phyloP scores from a whole-genome alignment of 2,329 filamentous ascomycete species.

The Talaromyces sp. region DNA sequence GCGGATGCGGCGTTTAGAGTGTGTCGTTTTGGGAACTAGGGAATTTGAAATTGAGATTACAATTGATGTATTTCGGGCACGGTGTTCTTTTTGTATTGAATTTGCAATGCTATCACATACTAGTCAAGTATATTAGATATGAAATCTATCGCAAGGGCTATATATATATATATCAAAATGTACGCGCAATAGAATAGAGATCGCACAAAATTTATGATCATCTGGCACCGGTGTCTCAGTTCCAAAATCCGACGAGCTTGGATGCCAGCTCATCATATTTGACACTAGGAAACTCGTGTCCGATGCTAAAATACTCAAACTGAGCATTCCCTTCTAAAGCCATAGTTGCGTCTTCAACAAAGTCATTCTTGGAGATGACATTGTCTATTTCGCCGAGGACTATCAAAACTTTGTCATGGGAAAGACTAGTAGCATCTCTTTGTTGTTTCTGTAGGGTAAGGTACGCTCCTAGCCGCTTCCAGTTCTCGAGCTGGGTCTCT shows the following conservation, averaged over 20 bases:
- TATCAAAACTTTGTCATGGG: slow-evolving; percentile 55
- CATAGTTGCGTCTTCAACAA: slow-evolving; percentile 55
- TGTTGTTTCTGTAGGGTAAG: slow-evolving; percentile 40
- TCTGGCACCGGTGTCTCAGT: neutral
- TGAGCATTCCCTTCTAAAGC: slow-evolving; percentile 58
- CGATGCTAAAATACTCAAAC: slow-evolving; percentile 56
- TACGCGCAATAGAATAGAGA: neutral
- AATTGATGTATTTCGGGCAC: neutral
- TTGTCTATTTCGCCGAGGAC: slow-evolving; percentile 63
- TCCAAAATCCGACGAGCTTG: slow-evolving; percentile 45
- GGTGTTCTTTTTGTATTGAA: neutral
- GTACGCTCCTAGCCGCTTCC: slow-evolving; percentile 53
- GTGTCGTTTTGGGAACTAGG: neutral
- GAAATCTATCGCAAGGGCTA: neutral
- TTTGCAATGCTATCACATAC: neutral
- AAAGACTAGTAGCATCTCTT: slow-evolving; percentile 23
- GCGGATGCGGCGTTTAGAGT: neutral
- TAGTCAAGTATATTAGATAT: neutral
- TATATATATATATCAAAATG: neutral
- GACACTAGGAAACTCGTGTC: slow-evolving; percentile 67
- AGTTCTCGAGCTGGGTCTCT: slow-evolving; percentile 53
- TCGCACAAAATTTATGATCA: neutral
- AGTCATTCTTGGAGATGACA: slow-evolving; percentile 63
- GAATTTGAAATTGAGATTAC: no score
- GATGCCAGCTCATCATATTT: slow-evolving; percentile 55